A percentile compares a stretch with the other conserved stretches of the same genome.
phyloP scores from a whole-genome alignment of 2,329 filamentous ascomycete genomes.

The Sclerotinia borealis region DNA sequence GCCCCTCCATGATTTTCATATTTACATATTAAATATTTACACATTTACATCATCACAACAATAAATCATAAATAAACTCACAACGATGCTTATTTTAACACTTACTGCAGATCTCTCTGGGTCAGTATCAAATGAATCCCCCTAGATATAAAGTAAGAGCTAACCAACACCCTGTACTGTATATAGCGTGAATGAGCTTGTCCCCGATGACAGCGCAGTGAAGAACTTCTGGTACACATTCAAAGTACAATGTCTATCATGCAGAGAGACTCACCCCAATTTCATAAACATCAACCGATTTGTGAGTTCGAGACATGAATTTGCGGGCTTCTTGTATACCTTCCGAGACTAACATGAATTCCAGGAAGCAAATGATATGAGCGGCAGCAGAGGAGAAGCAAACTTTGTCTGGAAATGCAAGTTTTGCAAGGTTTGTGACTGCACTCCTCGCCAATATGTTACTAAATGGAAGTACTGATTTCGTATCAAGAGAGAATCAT shows the following conservation, averaged over 20 bases:
- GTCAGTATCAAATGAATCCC: slow-evolving; percentile 40
- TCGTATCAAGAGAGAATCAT: slow-evolving; percentile 63
- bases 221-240: slow-evolving; percentile 95
- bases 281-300: slow-evolving; percentile 82
- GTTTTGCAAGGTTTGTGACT: slow-evolving; percentile 74
- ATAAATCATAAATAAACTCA: not conserved
- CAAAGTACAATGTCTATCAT: slow-evolving; percentile 97
- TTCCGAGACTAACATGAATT: not conserved
- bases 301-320: slow-evolving; percentile 41
- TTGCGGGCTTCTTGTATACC: no score
- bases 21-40: not conserved
- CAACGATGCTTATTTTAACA: slow-evolving; percentile 55
- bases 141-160: not conserved
- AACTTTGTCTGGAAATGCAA: slow-evolving; percentile 99
- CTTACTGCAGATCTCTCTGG: slow-evolving; percentile 65
- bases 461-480: not conserved
- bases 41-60: not conserved
- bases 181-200: slow-evolving; percentile 78
- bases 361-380: slow-evolving; percentile 84
- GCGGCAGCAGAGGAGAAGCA: slow-evolving; percentile 87
- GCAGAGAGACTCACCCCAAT: slow-evolving; percentile 84
- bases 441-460: no score
- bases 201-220: slow-evolving; percentile 73
- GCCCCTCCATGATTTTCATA: slow-evolving; percentile 4
- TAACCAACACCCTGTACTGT: slow-evolving; percentile 9